Conservation (phyloP, 2,329 filamentous ascomycete genomes). For the Dryadomyces quercus-mongolicae region DNA sequence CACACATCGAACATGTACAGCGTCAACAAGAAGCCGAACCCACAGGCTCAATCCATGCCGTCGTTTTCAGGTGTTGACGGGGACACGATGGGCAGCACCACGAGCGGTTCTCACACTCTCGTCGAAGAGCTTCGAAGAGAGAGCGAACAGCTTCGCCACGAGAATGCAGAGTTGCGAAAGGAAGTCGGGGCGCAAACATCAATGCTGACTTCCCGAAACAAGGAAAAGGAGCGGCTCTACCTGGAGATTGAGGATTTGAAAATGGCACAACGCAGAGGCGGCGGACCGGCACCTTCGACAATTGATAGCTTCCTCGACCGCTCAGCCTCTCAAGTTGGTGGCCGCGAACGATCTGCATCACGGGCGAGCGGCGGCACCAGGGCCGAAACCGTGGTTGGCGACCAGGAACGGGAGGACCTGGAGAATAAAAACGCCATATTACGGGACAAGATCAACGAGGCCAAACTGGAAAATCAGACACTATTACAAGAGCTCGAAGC, state of each 20-base stretch:
- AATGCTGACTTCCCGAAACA: conserved; percentile 91
- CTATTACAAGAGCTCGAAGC: conserved; percentile 71
- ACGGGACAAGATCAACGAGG: conserved; percentile 73
- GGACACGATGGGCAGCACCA: conserved; percentile 30
- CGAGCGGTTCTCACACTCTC: conserved; percentile 51
- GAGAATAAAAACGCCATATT: conserved; percentile 75
- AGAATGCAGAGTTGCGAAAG: conserved; percentile 82
- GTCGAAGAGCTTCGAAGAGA: conserved; percentile 63
- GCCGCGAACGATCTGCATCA: conserved; percentile 59
- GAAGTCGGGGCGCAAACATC: conserved; percentile 94
- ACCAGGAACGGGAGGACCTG: conserved; percentile 72
- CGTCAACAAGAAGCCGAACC: conserved; percentile 42
- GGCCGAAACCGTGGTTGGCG: conserved; percentile 47
- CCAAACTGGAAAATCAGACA: conserved; percentile 83
- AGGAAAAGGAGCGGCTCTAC: conserved; percentile 88
- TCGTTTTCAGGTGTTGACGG: conserved; percentile 19
- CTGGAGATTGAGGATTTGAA: conserved; percentile 97
- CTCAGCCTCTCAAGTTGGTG: conserved; percentile 73
- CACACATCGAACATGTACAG: conserved; percentile 58
- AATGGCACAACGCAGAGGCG: conserved; percentile 66
- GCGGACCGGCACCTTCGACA: conserved; percentile 42
- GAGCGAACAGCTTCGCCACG: conserved; percentile 68
- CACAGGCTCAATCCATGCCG: conserved; percentile 14
- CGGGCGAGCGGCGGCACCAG: conserved; percentile 58
- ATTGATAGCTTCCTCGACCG: conserved; percentile 88